Percentiles rank a stretch among this genome's conserved stretches.
These are phyloP conservation scores for Phaffia rhodozyma DNA, from an alignment of 1,284 basidiomycete genomes.

Conservation along the genomic window DNA sequence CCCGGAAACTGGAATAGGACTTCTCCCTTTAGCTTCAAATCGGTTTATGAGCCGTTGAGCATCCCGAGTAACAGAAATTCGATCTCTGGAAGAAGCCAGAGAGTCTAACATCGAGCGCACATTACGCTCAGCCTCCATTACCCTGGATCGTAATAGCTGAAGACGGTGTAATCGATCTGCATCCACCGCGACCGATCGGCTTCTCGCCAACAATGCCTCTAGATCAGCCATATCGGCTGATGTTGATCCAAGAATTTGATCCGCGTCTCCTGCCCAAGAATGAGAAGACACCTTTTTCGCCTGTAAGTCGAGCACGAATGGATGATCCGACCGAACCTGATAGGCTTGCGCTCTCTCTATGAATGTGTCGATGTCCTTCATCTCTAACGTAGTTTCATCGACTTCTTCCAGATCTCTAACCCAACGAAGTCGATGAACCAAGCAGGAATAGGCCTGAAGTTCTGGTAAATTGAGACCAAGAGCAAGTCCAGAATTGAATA, in stretches of 20 bases:
- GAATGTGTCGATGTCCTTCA: conserved; percentile 3
- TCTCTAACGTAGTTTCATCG: conserved; percentile 29
- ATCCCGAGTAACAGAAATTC: too few species aligned
- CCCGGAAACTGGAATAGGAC: too few species aligned
- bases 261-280: background rate
- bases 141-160: too few species aligned
- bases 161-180: too few species aligned
- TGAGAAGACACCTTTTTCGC: conserved; percentile 17
- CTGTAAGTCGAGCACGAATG: conserved; percentile 25
- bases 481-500: conserved; percentile 30
- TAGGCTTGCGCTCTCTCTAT: conserved; percentile 16
- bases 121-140: too few species aligned
- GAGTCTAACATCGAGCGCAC: too few species aligned
- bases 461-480: conserved; percentile 33
- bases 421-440: conserved; percentile 32
- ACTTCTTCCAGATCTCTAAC: conserved; percentile 29
- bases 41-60: too few species aligned
- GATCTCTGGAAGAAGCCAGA: too few species aligned
- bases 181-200: too few species aligned
- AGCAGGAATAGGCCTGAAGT: conserved; percentile 24
- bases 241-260: background rate
- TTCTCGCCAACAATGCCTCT: too few species aligned
- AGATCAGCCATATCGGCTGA: too few species aligned
- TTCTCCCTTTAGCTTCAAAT: too few species aligned
- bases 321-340: conserved; percentile 26